Base-by-base conservation (phyloP, 1,139 yeast genomes). In the Saccharomyces pastorianus region DNA sequence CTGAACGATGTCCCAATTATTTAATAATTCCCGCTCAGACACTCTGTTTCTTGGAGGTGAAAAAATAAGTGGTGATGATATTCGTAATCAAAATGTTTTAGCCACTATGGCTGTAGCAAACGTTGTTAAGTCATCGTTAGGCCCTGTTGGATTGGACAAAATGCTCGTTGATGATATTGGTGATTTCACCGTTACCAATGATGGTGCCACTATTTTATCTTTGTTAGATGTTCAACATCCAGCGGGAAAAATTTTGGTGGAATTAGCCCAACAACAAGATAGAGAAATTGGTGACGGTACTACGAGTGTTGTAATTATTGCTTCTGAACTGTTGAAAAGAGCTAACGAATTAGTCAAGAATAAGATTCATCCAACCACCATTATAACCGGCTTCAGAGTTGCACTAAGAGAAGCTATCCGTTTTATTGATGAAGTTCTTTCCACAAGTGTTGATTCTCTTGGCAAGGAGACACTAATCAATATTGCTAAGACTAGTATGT, bases 91-190 rank as follows among this genome's bases (percentile, higher is more conserved):
- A 73, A 93, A 95, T 67, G 96, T 95, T 27, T 76, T 90, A 66
- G 99, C 99, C 9, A 95, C 98, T 26, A 89, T 84, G 70, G 93
- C 97, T 3, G 96, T 95, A 54, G 96, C 99, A 62, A 95, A 95
- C 71, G 97, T 95, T 49, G 97, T 95, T 60, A 95, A 93, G 73
- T 86, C 97, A 23, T 90, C 98, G 2, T 76, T 95, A 58, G 99
- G 99, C 6, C 99, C 99, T 7, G 99, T 93, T 46, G 99, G 99
- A 26, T 79, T 95, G 55, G 99, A 95, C 73, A 95, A 95, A 76
- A 93, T 95, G 97, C 79, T 95, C 57, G 99, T 95, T 51, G 99
- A 95, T 72, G 99, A 95, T 69, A 95, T 95, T 73, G 99, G 99
- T 58, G 99, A 95, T 73, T 98, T 95, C 51, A 91, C 97, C 6